Base-by-base conservation (phyloP, 108 stramenopile genomes). In the Hondaea fermentalgiana region DNA sequence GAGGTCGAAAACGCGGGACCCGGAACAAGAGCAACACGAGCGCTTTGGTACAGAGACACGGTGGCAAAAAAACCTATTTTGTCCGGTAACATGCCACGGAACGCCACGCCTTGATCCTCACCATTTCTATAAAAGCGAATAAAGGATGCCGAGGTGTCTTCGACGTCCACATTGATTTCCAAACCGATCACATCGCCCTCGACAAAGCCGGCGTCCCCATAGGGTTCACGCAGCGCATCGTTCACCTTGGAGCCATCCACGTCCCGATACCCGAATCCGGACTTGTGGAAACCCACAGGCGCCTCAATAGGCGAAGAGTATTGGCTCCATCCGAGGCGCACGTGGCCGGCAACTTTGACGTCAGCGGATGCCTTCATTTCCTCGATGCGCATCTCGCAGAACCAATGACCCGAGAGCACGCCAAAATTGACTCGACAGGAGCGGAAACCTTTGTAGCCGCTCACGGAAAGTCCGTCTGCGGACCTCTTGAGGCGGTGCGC, bases 221-320 rank as follows among this genome's bases (percentile, higher is more conserved):
- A 83, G 19, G 45, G 49, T 45, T 53, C 51, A 16, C 76, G 76
- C 76, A 47, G 51, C 6, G 43, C 76, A 23, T 83, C 76, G 51
- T 83, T 47, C 17, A 83, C 76, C 28, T 83, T 83, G 19, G 76
- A 83, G 76, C 76, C 76, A 35, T 83, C 76, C 12, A 83, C 76
- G 28, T 83, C 76, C 23, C 76, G 76, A 17, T 21, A 83, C 25
- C 76, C 76, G 51, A 45, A 83, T 0, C 76, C 76, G n/a, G 25
- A 25, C 28, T 83, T 47, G 28, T 53, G 51, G 12, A 83, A 53
- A 0, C 76, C 76, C 10, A 83, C 76, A 6, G 76, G 76, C 1
- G 49, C 76, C 45, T 83, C 76, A 12, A 83, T 53, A 6, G 49
- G 76, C 76, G 76, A 47, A 14, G 51, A 16, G 49, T 47, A 47